Conservation (phyloP, 2,329 filamentous ascomycete species). For the Fusarium sp. region DNA sequence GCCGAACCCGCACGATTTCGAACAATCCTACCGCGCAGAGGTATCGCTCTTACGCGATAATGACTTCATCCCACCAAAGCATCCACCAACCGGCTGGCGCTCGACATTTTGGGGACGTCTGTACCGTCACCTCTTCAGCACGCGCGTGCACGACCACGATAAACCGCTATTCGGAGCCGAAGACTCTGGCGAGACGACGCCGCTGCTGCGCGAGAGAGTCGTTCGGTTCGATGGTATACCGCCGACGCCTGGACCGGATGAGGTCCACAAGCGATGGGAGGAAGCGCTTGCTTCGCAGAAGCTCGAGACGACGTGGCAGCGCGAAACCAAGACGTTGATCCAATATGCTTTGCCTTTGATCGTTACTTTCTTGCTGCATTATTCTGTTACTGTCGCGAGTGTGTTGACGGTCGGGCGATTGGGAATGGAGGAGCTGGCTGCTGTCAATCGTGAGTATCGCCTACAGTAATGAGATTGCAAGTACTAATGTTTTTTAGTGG, state of each 20-base stretch:
- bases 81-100: conserved; percentile 12
- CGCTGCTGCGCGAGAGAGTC: not conserved
- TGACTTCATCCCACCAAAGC: conserved; percentile 29
- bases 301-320: conserved; percentile 88
- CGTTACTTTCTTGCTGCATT: conserved; percentile 78
- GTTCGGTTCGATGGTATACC: conserved; percentile 18
- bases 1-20: conserved; percentile 38
- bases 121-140: conserved; percentile 35
- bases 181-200: conserved; percentile 18
- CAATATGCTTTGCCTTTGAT: conserved; percentile 76
- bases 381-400: conserved; percentile 80
- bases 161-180: conserved; percentile 2
- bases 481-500: conserved; percentile 41
- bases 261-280: conserved; percentile 67
- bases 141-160: conserved; percentile 28
- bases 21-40: conserved; percentile 36
- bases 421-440: conserved; percentile 67
- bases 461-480: accelerated
- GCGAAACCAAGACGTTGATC: conserved; percentile 82
- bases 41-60: conserved; percentile 38
- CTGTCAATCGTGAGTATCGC: conserved; percentile 50
- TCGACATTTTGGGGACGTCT: not conserved
- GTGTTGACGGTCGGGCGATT: conserved; percentile 80
- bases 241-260: conserved; percentile 24
- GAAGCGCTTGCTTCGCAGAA: conserved; percentile 81